phyloP scores from a whole-genome alignment of 176 grass and related monocot genomes.

The Poa annua region DNA sequence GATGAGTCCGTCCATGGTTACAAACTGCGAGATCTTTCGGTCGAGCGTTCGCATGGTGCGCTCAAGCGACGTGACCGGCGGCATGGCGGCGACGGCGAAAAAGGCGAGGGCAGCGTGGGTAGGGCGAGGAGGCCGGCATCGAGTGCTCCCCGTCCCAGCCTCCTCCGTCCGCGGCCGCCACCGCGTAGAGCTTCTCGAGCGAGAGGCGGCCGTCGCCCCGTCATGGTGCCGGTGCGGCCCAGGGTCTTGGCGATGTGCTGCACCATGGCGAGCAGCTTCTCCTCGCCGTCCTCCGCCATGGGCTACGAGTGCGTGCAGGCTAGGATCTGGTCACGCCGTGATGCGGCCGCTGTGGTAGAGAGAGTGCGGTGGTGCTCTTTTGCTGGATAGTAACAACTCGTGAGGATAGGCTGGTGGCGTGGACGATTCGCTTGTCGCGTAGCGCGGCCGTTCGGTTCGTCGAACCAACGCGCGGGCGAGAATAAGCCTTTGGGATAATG shows the following conservation, averaged over 20 bases:
- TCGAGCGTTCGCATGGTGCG: conserved; percentile 89
- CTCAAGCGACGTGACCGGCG: conserved; percentile 68
- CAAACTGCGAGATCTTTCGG: conserved; percentile 93
- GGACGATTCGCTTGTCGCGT: too few species aligned
- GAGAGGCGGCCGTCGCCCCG: conserved; percentile 86
- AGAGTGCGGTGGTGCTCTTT: not conserved
- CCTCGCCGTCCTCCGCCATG: conserved; percentile 98
- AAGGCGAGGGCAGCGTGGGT: conserved; percentile 34
- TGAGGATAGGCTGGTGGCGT: not conserved
- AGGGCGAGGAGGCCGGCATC: conserved; percentile 40
- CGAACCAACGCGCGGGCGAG: too few species aligned
- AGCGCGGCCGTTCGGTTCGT: too few species aligned
- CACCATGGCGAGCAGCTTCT: conserved; percentile 90
- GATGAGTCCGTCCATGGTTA: conserved; percentile 69
- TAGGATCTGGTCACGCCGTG: conserved; percentile 35
- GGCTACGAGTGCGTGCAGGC: not conserved
- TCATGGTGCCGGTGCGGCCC: conserved; percentile 87
- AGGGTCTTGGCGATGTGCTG: conserved; percentile 91
- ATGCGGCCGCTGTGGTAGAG: not conserved
- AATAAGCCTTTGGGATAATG: too few species aligned
- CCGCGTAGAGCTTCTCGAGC: conserved; percentile 76
- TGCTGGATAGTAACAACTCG: conserved; percentile 43
- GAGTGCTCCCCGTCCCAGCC: conserved; percentile 34
- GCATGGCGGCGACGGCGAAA: conserved; percentile 33
- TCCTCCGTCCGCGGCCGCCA: conserved; percentile 36